Percentiles rank a stretch among this genome's conserved stretches.
These are phyloP conservation scores for Castanospermum australe DNA, from an alignment of 306 rosid species.

Conservation along the genomic window DNA sequence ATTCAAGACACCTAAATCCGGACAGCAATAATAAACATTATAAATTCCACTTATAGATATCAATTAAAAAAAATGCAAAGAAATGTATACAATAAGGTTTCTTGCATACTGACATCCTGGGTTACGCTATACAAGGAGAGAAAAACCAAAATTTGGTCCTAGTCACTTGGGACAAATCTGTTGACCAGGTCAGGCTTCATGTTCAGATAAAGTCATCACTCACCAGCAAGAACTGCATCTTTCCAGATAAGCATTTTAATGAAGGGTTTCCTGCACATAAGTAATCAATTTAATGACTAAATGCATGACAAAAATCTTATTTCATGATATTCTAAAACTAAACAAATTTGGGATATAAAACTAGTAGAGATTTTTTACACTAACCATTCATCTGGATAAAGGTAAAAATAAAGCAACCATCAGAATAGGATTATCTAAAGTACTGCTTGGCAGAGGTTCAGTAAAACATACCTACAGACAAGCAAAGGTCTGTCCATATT, in stretches of 20 bases:
- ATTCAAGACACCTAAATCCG: not conserved
- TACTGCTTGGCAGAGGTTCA: constrained; percentile 3
- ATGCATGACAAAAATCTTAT: not conserved
- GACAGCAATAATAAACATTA: not conserved
- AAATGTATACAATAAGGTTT: not conserved
- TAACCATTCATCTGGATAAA: not conserved
- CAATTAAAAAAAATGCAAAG: not conserved
- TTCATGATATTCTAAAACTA: not conserved
- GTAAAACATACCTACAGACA: constrained; percentile 48
- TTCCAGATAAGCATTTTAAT: constrained; percentile 4
- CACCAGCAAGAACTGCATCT: not conserved
- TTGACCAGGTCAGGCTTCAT: constrained; percentile 2
- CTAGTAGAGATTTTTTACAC: not conserved
- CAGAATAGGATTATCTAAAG: not conserved
- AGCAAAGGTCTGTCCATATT: constrained; percentile 16
- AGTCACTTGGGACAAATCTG: not conserved
- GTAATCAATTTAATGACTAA: not conserved
- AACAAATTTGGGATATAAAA: not conserved
- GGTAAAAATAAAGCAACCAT: not conserved
- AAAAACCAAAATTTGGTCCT: not conserved
- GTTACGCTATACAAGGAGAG: not conserved
- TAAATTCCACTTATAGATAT: constrained; percentile 1
- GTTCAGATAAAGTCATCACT: constrained; percentile 7
- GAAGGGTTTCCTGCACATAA: constrained; percentile 23
- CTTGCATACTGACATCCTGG: not conserved